Evolutionary conservation across 208 protist species (phyloP).

Genomic region (Leishmania mexicana): DNA sequence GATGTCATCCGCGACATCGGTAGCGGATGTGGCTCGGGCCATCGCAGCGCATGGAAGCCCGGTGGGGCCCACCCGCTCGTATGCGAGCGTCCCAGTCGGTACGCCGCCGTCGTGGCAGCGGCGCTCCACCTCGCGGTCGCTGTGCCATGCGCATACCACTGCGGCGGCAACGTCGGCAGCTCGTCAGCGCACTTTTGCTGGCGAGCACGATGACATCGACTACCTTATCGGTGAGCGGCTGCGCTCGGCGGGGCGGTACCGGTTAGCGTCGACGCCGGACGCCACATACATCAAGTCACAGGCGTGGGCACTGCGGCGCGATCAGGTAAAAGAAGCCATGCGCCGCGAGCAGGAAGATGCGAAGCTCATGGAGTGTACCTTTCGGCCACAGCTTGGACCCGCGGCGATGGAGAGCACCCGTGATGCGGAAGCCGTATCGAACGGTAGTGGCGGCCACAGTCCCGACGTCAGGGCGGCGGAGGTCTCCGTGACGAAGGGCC

Average conservation of each 20-base stretch:
- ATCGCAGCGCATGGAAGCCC: constrained; percentile 17
- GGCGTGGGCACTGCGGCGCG: constrained; percentile 42
- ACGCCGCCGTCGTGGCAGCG: background rate
- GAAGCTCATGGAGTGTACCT: constrained; percentile 45
- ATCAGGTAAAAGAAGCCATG: constrained; percentile 28
- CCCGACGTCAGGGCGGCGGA: background rate
- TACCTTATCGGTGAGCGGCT: constrained; percentile 32
- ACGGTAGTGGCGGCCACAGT: background rate
- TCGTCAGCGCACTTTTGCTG: background rate
- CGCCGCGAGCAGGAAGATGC: constrained; percentile 33
- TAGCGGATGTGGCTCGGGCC: constrained; percentile 14
- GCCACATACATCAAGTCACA: constrained; percentile 67
- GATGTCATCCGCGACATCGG: background rate
- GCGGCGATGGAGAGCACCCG: constrained; percentile 7
- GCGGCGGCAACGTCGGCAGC: background rate
- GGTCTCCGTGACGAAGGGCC: constrained; percentile 22
- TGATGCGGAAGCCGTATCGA: background rate
- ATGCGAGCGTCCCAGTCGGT: background rate
- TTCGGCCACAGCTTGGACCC: constrained; percentile 29
- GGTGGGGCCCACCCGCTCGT: background rate
- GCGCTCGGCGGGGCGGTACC: constrained; percentile 45
- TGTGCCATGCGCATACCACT: constrained; percentile 4
- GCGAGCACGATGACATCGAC: constrained; percentile 30
- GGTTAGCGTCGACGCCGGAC: constrained; percentile 29
- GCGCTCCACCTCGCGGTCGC: background rate